phyloP scores from a whole-genome alignment of 2,329 filamentous ascomycete genomes.

The Clarireedia sp. region DNA sequence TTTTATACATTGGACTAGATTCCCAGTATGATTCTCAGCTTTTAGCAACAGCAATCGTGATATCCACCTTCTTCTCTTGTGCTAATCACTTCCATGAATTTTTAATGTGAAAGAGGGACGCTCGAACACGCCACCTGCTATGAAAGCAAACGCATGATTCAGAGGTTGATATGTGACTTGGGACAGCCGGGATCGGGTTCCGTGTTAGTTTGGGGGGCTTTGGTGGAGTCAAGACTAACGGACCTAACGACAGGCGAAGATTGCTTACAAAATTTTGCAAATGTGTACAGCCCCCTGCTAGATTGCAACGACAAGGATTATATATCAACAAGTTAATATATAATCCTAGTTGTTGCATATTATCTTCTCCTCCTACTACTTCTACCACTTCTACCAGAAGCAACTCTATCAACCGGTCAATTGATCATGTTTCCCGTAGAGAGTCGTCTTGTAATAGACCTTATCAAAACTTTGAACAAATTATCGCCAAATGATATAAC shows the following conservation, averaged over 20 bases:
- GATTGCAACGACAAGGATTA: too few relatives aligned
- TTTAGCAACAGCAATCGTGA: neutral
- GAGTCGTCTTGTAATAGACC: too few relatives aligned
- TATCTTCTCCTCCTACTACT: too few relatives aligned
- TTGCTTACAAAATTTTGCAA: neutral
- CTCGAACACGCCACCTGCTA: neutral
- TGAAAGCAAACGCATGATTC: neutral
- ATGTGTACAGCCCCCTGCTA: neutral
- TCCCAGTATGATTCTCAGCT: neutral
- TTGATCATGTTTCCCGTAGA: too few relatives aligned
- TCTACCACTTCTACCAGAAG: too few relatives aligned
- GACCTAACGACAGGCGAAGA: neutral
- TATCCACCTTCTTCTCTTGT: neutral
- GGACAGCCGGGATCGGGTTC: neutral
- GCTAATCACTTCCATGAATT: neutral
- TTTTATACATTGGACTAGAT: conserved; percentile 10
- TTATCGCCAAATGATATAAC: too few relatives aligned
- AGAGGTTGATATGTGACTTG: neutral
- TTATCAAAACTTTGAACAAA: too few relatives aligned
- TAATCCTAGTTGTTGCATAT: too few relatives aligned
- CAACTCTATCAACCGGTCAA: too few relatives aligned
- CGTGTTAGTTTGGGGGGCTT: neutral
- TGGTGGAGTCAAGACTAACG: neutral
- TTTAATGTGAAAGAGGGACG: neutral
- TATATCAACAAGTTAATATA: too few relatives aligned